Conservation (phyloP, 805 yeast genomes). For the Groenewaldozyma salmanticensis region DNA sequence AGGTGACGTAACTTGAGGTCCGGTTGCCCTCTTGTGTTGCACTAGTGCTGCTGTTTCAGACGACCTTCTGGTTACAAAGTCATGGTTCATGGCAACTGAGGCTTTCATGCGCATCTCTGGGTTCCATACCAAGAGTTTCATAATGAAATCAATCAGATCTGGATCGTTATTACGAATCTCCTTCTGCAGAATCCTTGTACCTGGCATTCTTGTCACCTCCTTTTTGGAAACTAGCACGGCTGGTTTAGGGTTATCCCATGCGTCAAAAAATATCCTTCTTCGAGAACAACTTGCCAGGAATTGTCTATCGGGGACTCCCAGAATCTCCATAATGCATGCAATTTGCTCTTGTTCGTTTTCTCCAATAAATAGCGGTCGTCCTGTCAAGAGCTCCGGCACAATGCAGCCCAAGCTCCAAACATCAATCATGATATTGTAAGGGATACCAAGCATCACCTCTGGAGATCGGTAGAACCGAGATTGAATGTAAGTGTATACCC, state of each 20-base stretch:
- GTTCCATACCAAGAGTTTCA: conserved; percentile 63
- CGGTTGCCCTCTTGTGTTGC: too few relatives aligned
- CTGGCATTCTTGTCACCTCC: too few relatives aligned
- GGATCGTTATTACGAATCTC: too few relatives aligned
- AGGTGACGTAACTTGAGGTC: too few relatives aligned
- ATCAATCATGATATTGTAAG: conserved; percentile 85
- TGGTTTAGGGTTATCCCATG: too few relatives aligned
- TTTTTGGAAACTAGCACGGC: too few relatives aligned
- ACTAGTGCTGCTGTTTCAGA: too few relatives aligned
- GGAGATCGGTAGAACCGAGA: conserved; percentile 96
- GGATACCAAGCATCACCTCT: conserved; percentile 83
- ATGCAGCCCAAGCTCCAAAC: conserved; percentile 98
- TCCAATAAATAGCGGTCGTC: conserved; percentile 94
- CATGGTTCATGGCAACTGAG: conserved; percentile 29
- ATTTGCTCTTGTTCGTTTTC: conserved; percentile 80
- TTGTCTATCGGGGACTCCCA: conserved; percentile 73
- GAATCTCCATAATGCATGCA: conserved; percentile 77
- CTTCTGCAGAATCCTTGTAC: too few relatives aligned
- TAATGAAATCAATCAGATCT: too few relatives aligned
- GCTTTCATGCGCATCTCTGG: conserved; percentile 41
- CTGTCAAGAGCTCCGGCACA: conserved; percentile 85
- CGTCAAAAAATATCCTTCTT: conserved; percentile 30
- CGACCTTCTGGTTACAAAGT: too few relatives aligned
- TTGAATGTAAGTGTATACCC: conserved; percentile 92
- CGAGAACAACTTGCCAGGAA: conserved; percentile 28